Conservation (phyloP, 768 basidiomycete genomes). For the Kwoniella europaea region DNA sequence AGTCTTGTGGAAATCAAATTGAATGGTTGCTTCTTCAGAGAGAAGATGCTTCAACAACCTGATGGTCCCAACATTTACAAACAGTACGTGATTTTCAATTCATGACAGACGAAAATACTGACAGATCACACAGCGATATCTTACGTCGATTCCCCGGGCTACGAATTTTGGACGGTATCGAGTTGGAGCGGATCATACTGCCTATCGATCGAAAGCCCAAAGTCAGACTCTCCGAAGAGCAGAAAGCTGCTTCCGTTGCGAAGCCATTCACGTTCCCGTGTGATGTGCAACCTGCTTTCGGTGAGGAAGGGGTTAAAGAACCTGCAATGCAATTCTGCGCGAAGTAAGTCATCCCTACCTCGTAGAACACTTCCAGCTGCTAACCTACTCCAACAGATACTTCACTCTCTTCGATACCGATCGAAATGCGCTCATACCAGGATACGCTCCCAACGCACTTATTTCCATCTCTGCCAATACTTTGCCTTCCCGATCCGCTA, state of each 20-base stretch:
- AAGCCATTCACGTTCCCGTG: conserved; percentile 74
- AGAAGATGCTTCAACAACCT: conserved; percentile 63
- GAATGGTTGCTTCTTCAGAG: conserved; percentile 46
- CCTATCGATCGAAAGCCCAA: conserved; percentile 64
- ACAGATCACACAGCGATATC: conserved; percentile 70
- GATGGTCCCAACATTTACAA: conserved; percentile 75
- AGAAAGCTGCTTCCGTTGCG: conserved; percentile 41
- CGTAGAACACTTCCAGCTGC: not conserved
- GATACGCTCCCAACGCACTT: conserved; percentile 83
- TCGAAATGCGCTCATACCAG: conserved; percentile 69
- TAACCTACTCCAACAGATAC: conserved; percentile 63
- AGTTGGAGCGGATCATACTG: conserved; percentile 76
- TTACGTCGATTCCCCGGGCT: conserved; percentile 78
- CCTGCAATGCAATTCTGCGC: conserved; percentile 76
- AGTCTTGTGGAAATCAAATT: conserved; percentile 53
- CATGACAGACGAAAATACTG: conserved; percentile 59
- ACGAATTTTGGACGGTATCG: conserved; percentile 80
- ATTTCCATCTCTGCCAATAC: conserved; percentile 89
- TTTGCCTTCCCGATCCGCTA: conserved; percentile 68
- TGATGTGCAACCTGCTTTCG: conserved; percentile 56
- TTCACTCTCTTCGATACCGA: conserved; percentile 83
- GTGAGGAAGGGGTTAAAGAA: conserved; percentile 68
- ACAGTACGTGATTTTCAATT: conserved; percentile 35
- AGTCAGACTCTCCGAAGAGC: conserved; percentile 60
- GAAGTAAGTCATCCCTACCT: conserved; percentile 46